Evolutionary conservation across 306 rosid genomes (phyloP).

Genomic region (Lathyrus tuberosus): DNA sequence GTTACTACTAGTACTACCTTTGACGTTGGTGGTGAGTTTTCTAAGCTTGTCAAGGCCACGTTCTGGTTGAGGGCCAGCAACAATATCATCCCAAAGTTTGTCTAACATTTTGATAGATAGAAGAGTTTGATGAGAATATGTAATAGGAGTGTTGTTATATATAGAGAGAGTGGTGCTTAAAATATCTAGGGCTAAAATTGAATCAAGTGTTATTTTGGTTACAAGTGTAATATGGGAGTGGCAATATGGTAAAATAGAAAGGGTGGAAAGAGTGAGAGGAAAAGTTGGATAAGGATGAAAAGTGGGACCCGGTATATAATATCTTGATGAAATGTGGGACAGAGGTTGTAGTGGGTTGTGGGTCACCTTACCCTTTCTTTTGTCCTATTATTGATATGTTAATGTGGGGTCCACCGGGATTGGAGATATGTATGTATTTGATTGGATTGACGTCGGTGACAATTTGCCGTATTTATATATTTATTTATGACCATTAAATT

Average conservation of each 20-base stretch:
- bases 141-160: not conserved
- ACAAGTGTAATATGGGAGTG: constrained; percentile 40
- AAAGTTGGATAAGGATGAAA: constrained; percentile 68
- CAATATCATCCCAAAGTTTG: constrained; percentile 85
- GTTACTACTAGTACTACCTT: constrained; percentile 39
- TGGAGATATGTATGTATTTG: not conserved
- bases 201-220: constrained; percentile 1
- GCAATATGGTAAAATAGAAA: constrained; percentile 13
- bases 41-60: constrained; percentile 81
- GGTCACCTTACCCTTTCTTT: constrained; percentile 40
- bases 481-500: no score
- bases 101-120: constrained; percentile 48
- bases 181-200: constrained; percentile 46
- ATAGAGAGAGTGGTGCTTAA: constrained; percentile 39
- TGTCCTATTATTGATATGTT: constrained; percentile 49
- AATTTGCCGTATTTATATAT: no score
- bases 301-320: constrained; percentile 48
- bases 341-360: not conserved
- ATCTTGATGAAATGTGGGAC: constrained; percentile 19
- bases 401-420: constrained; percentile 13
- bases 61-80: constrained; percentile 88
- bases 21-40: constrained; percentile 49
- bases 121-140: not conserved
- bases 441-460: no score
- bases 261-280: constrained; percentile 11